phyloP scores from a whole-genome alignment of 495 filamentous ascomycete genomes.

The Xylaria sp. region DNA sequence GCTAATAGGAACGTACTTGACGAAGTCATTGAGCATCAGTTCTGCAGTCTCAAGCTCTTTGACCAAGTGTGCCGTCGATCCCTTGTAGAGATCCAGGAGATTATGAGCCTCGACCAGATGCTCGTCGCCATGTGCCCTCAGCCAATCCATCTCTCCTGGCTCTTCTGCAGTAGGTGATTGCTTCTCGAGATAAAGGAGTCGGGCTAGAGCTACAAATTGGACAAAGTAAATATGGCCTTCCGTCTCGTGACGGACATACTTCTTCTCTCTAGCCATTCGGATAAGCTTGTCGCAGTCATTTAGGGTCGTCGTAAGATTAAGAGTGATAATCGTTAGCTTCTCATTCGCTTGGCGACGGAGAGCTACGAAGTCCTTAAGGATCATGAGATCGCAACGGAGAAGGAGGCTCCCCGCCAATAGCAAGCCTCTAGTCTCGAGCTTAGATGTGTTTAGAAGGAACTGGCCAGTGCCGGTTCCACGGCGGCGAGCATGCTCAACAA shows the following conservation, averaged over 20 bases:
- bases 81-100: not conserved
- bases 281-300: not conserved
- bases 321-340: not conserved
- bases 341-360: not conserved
- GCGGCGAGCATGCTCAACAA: not conserved
- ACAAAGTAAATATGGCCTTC: constrained; percentile 12
- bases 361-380: not conserved
- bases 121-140: not conserved
- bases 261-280: not conserved
- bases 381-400: not conserved
- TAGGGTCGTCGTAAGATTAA: not conserved
- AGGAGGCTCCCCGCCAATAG: not conserved
- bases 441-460: not conserved
- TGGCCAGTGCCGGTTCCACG: not conserved
- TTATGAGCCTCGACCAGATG: not conserved
- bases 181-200: not conserved
- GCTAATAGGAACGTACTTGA: not conserved
- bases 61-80: not conserved
- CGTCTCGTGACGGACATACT: not conserved
- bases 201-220: not conserved
- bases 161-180: not conserved
- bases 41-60: not conserved
- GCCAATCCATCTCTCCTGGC: not conserved
- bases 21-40: not conserved
- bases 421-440: not conserved